Conservation (phyloP, 345 rosid genomes). For the Streptanthus diversifolius region DNA sequence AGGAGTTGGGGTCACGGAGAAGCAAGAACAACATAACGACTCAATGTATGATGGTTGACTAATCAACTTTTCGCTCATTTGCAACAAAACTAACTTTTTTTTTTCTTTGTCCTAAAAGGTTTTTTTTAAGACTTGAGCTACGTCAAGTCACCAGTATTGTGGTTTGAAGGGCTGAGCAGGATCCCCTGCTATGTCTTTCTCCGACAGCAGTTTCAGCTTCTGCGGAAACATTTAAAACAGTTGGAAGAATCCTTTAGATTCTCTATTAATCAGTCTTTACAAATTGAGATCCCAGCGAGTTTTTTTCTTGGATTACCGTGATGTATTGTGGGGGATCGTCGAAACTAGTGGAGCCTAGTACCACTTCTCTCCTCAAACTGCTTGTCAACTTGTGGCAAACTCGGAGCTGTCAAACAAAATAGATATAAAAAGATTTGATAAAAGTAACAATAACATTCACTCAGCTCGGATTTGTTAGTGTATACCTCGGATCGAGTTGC, state of each 20-base stretch:
- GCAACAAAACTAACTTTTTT: not conserved
- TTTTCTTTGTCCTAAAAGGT: not conserved
- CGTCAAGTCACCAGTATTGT: slow-evolving; percentile 30
- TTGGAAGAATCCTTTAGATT: not conserved
- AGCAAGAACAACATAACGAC: not conserved
- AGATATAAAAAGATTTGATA: not conserved
- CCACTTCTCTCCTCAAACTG: slow-evolving; percentile 79
- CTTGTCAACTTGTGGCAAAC: slow-evolving; percentile 86
- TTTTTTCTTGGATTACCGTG: slow-evolving; percentile 41
- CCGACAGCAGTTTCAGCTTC: slow-evolving; percentile 66
- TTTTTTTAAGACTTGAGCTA: not conserved
- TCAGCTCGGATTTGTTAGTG: not conserved
- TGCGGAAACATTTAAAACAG: slow-evolving; percentile 25
- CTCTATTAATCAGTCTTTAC: not conserved
- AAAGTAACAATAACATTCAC: slow-evolving; percentile 13
- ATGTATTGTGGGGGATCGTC: slow-evolving; percentile 79
- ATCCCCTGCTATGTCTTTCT: slow-evolving; percentile 33
- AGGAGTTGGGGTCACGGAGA: not conserved
- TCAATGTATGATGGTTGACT: not conserved
- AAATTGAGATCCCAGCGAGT: not conserved
- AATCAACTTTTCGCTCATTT: not conserved
- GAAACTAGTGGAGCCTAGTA: slow-evolving; percentile 72
- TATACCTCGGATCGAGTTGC: slow-evolving; percentile 95
- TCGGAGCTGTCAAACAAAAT: slow-evolving; percentile 55
- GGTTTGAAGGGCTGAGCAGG: slow-evolving; percentile 32